Conservation (phyloP, 441 rosid species). For the Pelargonium citronellum region DNA sequence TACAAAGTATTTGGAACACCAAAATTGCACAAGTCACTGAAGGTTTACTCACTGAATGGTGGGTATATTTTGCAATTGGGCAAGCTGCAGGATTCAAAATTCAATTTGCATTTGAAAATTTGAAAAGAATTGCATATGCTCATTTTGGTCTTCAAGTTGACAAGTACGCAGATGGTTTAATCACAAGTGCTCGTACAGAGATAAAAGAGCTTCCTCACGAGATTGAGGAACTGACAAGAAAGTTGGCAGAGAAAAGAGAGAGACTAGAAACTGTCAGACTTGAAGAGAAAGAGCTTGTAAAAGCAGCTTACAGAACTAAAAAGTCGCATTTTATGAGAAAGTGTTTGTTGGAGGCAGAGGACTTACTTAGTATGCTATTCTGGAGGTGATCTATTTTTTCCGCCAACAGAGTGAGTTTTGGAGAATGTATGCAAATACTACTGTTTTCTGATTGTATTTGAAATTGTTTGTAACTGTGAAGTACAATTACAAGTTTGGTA, state of each 20-base stretch:
- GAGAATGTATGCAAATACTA: no score
- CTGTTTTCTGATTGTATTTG: no score
- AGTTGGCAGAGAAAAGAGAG: neutral
- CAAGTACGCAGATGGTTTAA: neutral
- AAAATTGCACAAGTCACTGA: neutral
- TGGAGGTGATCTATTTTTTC: neutral
- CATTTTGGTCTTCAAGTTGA: conserved; percentile 1
- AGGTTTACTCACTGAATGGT: neutral
- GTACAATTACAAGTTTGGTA: no score
- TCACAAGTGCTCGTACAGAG: neutral
- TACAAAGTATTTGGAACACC: neutral
- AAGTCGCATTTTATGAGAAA: neutral
- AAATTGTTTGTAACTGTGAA: no score
- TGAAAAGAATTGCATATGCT: neutral
- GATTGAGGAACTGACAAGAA: neutral
- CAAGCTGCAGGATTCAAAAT: neutral
- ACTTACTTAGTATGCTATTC: neutral
- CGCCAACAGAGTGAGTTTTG: neutral
- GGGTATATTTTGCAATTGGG: neutral
- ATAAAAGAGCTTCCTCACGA: neutral
- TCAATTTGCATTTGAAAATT: neutral
- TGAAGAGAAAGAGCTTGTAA: neutral
- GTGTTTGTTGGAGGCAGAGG: neutral
- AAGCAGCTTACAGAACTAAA: neutral
- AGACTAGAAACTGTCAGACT: neutral